These are phyloP conservation scores for Coprinellus micaceus DNA, from an alignment of 768 basidiomycete genomes.

Conservation along the genomic window DNA sequence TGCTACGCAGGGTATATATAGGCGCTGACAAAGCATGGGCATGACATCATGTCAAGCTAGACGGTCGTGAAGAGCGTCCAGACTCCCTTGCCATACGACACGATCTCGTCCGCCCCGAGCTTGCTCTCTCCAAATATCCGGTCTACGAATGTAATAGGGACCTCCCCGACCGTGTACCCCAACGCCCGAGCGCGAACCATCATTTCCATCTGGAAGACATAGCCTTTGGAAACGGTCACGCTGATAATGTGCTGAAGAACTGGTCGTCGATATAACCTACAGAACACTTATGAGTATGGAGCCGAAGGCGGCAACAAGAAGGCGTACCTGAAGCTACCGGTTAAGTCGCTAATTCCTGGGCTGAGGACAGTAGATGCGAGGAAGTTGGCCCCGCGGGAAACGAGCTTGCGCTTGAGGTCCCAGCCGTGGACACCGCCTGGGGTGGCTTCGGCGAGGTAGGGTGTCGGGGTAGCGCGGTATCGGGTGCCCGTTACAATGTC, in stretches of 20 bases:
- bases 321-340: slow-evolving; percentile 80
- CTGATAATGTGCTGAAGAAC: slow-evolving; percentile 83
- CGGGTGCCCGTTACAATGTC: slow-evolving; percentile 94
- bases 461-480: slow-evolving; percentile 64
- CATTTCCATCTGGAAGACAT: slow-evolving; percentile 99
- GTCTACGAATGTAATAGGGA: slow-evolving; percentile 94
- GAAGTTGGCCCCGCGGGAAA: slow-evolving; percentile 87
- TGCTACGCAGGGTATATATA: slow-evolving; percentile 4
- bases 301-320: neutral
- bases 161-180: slow-evolving; percentile 84
- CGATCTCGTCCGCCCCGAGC: slow-evolving; percentile 82
- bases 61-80: slow-evolving; percentile 75
- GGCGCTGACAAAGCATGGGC: slow-evolving; percentile 26
- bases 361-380: slow-evolving; percentile 80
- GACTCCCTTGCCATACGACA: slow-evolving; percentile 83
- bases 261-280: slow-evolving; percentile 64
- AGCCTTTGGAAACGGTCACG: slow-evolving; percentile 81
- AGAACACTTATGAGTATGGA: neutral
- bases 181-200: slow-evolving; percentile 85
- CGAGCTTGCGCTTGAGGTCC: slow-evolving; percentile 87
- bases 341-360: slow-evolving; percentile 87
- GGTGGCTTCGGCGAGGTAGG: slow-evolving; percentile 49
- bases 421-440: slow-evolving; percentile 91
- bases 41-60: slow-evolving; percentile 34
- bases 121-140: slow-evolving; percentile 93